These are phyloP conservation scores for Passiflora organensis DNA, from an alignment of 345 rosid species.

Conservation along the genomic window DNA sequence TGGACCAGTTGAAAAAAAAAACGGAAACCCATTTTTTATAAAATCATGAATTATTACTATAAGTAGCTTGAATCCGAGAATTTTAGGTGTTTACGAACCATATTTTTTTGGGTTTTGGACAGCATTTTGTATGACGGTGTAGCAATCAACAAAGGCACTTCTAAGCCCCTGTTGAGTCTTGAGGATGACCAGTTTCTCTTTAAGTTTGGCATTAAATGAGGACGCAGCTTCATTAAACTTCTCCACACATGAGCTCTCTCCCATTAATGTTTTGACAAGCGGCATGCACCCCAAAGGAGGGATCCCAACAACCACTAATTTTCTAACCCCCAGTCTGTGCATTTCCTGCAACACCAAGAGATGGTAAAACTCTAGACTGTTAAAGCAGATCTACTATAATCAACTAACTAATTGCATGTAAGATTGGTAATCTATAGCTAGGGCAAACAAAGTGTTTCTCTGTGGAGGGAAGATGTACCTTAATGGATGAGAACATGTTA, in stretches of 20 bases:
- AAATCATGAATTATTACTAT: too few species aligned
- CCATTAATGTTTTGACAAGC: constrained; percentile 48
- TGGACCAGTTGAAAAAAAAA: too few species aligned
- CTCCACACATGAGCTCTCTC: constrained; percentile 42
- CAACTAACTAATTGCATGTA: too few species aligned
- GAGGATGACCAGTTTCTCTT: constrained; percentile 28
- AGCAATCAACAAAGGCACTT: constrained; percentile 52
- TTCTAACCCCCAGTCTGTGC: constrained; percentile 50
- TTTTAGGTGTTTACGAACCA: constrained; percentile 44
- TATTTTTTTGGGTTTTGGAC: constrained; percentile 41
- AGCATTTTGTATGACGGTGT: constrained; percentile 37
- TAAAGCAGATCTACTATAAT: too few species aligned
- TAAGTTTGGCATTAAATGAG: constrained; percentile 51
- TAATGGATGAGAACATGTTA: constrained; percentile 38
- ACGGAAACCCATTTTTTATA: too few species aligned
- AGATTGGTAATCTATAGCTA: too few species aligned
- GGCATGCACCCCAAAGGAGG: constrained; percentile 95
- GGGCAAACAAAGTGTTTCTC: too few species aligned
- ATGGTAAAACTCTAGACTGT: too few species aligned
- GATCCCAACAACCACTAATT: constrained; percentile 69
- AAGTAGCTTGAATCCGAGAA: too few species aligned
- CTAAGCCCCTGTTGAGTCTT: constrained; percentile 36
- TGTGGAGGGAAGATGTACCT: constrained; percentile 36
- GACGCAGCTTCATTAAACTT: constrained; percentile 40
- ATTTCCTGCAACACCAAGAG: constrained; percentile 61